Evolutionary conservation across 192 early-diverging fungal genomes (phyloP), one percentile per base, ranked within the genome.

Genomic region (Glomus cerebriforme): DNA sequence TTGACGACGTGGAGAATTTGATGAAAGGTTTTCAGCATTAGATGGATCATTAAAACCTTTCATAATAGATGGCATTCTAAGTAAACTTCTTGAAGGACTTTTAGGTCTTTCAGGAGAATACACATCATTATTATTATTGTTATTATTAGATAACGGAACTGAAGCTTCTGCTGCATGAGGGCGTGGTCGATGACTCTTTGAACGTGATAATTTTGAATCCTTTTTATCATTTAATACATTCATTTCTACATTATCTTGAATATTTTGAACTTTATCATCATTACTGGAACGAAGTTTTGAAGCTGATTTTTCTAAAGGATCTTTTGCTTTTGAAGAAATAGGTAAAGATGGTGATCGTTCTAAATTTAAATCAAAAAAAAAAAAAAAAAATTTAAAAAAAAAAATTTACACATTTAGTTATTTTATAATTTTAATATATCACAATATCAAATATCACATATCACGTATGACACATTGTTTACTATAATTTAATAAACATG

Each of bases 1-100:
- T 82, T 85, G 81, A 47, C 93, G 82, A 34, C 54, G 49, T 31
- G 69, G 35, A 34, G 27, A 22, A 35, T 22, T 34, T n/a, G 22
- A 13, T 13, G 64, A 17, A 65, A 12, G 9, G 22, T 7, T 37
- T 35, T 31, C 34, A 24, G 7, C 27, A 22, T 26, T 19, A 68
- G 7, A 1, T 15, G 13, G 17, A 66, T 35, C 9, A 54, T 54
- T 54, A 54, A 22, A n/a, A 29, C n/a, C 9, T n/a, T 19, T 35
- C 17, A 54, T 54, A 19, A 54, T 54, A 54, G 34, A 35, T 10
- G 66, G 66, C 31, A 64, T 64, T 64, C 62, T 29, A n/a, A 24
- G 12, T 26, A 64, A 64, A 64, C 29, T 29, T 64, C 5, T 64
- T 29, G 29, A 29, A 64, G 24, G 24, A 64, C 29, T 29, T 29